Evolutionary conservation across 768 basidiomycete species (phyloP).

Genomic region (Macrolepiota fuliginosa): DNA sequence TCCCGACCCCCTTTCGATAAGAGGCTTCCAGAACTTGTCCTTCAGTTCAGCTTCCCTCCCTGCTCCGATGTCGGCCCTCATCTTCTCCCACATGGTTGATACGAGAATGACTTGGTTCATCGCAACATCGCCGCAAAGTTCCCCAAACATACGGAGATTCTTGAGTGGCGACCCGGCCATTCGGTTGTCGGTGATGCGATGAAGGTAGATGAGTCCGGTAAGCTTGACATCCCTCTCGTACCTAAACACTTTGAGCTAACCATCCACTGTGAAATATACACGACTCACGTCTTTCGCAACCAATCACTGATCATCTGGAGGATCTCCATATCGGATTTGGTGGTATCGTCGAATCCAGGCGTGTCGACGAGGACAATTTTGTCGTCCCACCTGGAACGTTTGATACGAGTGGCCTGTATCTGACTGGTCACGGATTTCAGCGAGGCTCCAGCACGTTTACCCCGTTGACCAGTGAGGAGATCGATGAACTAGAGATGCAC

Average conservation of each 20-base stretch:
- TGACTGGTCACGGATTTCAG: conserved; percentile 37
- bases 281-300: conserved; percentile 21
- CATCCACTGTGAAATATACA: neutral
- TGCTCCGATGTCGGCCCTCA: conserved; percentile 19
- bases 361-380: conserved; percentile 37
- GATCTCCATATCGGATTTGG: conserved; percentile 30
- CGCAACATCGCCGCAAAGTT: conserved; percentile 22
- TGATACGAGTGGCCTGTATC: conserved; percentile 28
- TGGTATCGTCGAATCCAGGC: conserved; percentile 34
- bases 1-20: conserved; percentile 10
- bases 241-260: conserved; percentile 13
- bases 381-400: conserved; percentile 12
- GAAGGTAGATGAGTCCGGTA: conserved; percentile 35
- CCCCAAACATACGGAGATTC: conserved; percentile 32
- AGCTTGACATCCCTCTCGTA: conserved; percentile 24
- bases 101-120: conserved; percentile 31
- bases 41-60: conserved; percentile 19
- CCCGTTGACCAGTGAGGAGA: conserved; percentile 14
- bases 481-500: conserved; percentile 23
- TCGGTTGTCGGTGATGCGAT: conserved; percentile 36
- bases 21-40: conserved; percentile 14
- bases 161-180: conserved; percentile 30
- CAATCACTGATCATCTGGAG: conserved; percentile 35
- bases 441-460: conserved; percentile 14
- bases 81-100: conserved; percentile 38